These are phyloP conservation scores for Phaffia australis DNA, from an alignment of 768 basidiomycete species.

Conservation along the genomic window DNA sequence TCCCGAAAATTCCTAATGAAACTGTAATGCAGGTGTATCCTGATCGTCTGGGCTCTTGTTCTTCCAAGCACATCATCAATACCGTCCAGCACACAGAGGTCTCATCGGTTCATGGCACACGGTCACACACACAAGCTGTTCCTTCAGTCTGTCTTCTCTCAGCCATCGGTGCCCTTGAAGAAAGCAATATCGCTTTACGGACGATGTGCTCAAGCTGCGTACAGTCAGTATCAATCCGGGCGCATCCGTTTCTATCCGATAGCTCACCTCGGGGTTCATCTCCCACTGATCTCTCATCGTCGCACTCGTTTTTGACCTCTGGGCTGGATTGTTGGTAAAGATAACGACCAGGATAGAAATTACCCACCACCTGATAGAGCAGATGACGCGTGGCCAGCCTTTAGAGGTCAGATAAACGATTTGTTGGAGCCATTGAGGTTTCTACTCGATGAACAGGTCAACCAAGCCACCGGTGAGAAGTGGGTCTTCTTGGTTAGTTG, in stretches of 20 bases:
- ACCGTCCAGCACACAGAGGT: too few species aligned
- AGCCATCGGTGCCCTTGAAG: conserved; percentile 9
- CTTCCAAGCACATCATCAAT: too few species aligned
- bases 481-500: conserved; percentile 58
- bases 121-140: conserved; percentile 8
- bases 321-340: not conserved
- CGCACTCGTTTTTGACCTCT: not conserved
- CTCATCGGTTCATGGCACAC: too few species aligned
- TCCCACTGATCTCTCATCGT: not conserved
- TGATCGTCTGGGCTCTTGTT: too few species aligned
- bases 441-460: conserved; percentile 53
- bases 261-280: not conserved
- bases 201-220: not conserved
- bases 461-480: conserved; percentile 55
- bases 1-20: too few species aligned
- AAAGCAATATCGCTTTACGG: conserved; percentile 15
- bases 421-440: conserved; percentile 60
- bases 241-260: not conserved
- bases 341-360: not conserved
- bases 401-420: conserved; percentile 44
- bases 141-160: conserved; percentile 17
- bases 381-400: not conserved
- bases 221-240: not conserved
- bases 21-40: too few species aligned
- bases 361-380: not conserved